Evolutionary conservation across 768 basidiomycete species (phyloP), one percentile per base, ranked within the genome.

Genomic region (Tremella mesenterica): DNA sequence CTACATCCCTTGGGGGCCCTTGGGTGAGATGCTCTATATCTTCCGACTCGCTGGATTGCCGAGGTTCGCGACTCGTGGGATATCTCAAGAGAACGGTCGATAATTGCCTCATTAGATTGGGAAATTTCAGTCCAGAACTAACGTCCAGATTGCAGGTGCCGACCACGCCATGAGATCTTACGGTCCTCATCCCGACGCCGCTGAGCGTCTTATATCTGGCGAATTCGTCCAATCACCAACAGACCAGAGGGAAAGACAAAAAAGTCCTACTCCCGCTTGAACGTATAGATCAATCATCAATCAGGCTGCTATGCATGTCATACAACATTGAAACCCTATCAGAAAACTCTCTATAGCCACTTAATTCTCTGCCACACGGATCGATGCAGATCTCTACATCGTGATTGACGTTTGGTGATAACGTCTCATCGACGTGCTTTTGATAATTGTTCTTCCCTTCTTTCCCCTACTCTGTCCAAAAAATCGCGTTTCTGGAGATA

Each of bases 121-220:
- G n/a, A n/a, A n/a, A n/a, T n/a, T n/a, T n/a, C n/a, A n/a, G n/a
- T n/a, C n/a, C n/a, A n/a, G n/a, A n/a, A n/a, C n/a, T n/a, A n/a
- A n/a, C n/a, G n/a, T n/a, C n/a, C 58, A 89, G 88, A 49, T 83
- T 23, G 75, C 85, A 5, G 73, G 78, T 43, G 85, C 87, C 23
- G 85, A 89, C 73, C 78, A 80, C 65, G 76, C 81, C 27, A 84
- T 90, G 88, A 44, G 30, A 12, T 60, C 41, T 9, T 70, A 67
- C 50, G 68, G 68, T 25, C 63, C 68, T 4, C 49, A 53, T 16
- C 67, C 67, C 6, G 67, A 69, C 53, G 67, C 67, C 3, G 67
- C 53, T 1, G 62, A 69, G 50, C 20, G 57, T 18, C 38, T 68
- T 16, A 12, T n/a, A 12, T 18, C 27, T 6, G 60, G n/a, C n/a